These are phyloP conservation scores for Dinochytrium kinnereticum DNA, from an alignment of 371 early-diverging fungal species.

Conservation along the genomic window DNA sequence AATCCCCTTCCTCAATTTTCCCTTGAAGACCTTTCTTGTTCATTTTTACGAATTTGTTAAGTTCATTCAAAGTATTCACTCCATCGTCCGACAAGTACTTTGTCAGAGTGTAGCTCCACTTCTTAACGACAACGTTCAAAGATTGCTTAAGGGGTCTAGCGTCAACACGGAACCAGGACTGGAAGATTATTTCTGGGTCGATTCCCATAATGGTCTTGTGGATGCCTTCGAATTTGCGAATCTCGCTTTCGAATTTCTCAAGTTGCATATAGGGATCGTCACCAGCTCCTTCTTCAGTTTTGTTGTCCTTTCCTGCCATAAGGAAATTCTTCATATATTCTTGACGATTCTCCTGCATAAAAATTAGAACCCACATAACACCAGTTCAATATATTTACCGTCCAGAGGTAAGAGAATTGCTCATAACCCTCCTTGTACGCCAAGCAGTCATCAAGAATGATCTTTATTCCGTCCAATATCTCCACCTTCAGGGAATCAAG, in stretches of 20 bases:
- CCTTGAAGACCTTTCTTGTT: constrained; percentile 59
- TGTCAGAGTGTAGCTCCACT: constrained; percentile 67
- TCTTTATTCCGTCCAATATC: constrained; percentile 46
- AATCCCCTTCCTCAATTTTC: constrained; percentile 67
- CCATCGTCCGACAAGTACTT: constrained; percentile 64
- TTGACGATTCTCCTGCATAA: constrained; percentile 59
- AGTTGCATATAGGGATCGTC: constrained; percentile 47
- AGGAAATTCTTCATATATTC: constrained; percentile 66
- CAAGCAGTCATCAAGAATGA: constrained; percentile 55
- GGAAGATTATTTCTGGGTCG: constrained; percentile 62
- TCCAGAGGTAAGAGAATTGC: constrained; percentile 66
- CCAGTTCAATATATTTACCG: constrained; percentile 36
- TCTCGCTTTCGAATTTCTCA: constrained; percentile 65
- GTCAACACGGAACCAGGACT: constrained; percentile 66
- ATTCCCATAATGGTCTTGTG: constrained; percentile 67
- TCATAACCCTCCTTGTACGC: constrained; percentile 61
- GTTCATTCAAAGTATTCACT: constrained; percentile 58
- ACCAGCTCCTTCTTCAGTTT: constrained; percentile 31
- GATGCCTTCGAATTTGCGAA: constrained; percentile 63
- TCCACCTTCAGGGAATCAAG: constrained; percentile 43
- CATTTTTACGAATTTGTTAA: constrained; percentile 56
- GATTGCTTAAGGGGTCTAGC: constrained; percentile 64
- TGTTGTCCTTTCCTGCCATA: constrained; percentile 29
- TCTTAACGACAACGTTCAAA: constrained; percentile 65
- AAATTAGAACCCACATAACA: not conserved